These are phyloP conservation scores for Amphibolis antarctica DNA, from an alignment of 106 monocot species.

Conservation along the genomic window DNA sequence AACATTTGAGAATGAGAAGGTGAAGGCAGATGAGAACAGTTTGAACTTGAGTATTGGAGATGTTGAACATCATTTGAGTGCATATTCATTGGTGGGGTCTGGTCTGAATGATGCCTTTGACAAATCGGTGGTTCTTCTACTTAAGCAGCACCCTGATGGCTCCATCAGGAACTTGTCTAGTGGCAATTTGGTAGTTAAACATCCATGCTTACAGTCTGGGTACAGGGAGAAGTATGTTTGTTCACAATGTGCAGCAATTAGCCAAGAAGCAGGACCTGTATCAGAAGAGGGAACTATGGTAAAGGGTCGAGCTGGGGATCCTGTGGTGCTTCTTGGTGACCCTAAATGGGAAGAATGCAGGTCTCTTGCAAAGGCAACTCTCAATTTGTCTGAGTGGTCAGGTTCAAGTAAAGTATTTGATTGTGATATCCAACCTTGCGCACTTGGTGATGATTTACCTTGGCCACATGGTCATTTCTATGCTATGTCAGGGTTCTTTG, in stretches of 20 bases:
- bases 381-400: conserved; percentile 70
- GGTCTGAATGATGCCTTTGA: conserved; percentile 96
- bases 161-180: conserved; percentile 8
- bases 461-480: conserved; percentile 65
- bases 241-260: conserved; percentile 45
- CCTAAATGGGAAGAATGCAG: conserved; percentile 76
- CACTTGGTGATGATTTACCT: conserved; percentile 44
- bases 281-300: conserved; percentile 14
- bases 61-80: conserved; percentile 62
- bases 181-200: conserved; percentile 44
- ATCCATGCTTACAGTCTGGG: conserved; percentile 82
- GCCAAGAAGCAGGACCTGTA: conserved; percentile 41
- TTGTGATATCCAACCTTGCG: conserved; percentile 65
- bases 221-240: conserved; percentile 68
- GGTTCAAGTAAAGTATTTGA: conserved; percentile 39
- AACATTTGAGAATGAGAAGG: conserved; percentile 69
- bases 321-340: conserved; percentile 42
- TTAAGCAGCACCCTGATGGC: conserved; percentile 15
- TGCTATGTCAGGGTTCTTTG: conserved; percentile 95
- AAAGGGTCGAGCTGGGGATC: conserved; percentile 24
- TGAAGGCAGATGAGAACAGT: conserved; percentile 33
- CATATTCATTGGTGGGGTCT: conserved; percentile 83
- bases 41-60: conserved; percentile 60
- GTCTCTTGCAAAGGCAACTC: conserved; percentile 59
- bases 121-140: conserved; percentile 64